Percentiles rank a stretch among this genome's conserved stretches.
Evolutionary conservation across 2,329 filamentous ascomycete species (phyloP).

Genomic region (Polytolypa hystricis): DNA sequence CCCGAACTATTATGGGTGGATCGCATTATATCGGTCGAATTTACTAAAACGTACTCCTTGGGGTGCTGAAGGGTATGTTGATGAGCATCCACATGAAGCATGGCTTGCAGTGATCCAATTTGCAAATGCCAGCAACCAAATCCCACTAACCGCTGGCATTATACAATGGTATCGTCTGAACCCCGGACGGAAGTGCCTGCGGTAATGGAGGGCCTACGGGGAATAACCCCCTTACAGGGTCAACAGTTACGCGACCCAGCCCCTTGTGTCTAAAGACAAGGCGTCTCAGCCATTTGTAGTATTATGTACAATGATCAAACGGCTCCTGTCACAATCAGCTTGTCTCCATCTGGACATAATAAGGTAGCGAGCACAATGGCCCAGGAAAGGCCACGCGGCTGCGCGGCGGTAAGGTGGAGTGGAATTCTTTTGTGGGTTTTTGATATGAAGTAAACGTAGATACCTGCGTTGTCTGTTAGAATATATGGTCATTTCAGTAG

Average conservation of each 20-base stretch:
- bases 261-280: slow-evolving; percentile 21
- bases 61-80: slow-evolving; percentile 40
- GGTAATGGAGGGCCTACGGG: slow-evolving; percentile 23
- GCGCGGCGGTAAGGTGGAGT: slow-evolving; percentile 22
- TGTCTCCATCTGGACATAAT: slow-evolving; percentile 17
- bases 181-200: slow-evolving; percentile 18
- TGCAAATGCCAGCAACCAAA: slow-evolving; percentile 24
- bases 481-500: too few relatives aligned
- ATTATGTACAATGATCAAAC: slow-evolving; percentile 22
- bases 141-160: slow-evolving; percentile 16
- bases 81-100: slow-evolving; percentile 39
- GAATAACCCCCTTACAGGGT: slow-evolving; percentile 22
- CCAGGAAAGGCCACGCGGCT: slow-evolving; percentile 21
- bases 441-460: too few relatives aligned
- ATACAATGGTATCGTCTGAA: slow-evolving; percentile 27
- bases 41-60: slow-evolving; percentile 34
- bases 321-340: slow-evolving; percentile 19
- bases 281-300: slow-evolving; percentile 26
- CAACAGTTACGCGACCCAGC: slow-evolving; percentile 17
- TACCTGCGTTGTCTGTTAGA: too few relatives aligned
- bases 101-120: slow-evolving; percentile 41
- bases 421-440: slow-evolving; percentile 29
- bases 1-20: too few relatives aligned
- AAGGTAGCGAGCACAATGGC: slow-evolving; percentile 16
- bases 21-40: slow-evolving; percentile 47